A percentile compares a stretch with the other conserved stretches of the same genome.
Conservation (phyloP, 129 eudicot genomes). For the Artemisia annua region DNA sequence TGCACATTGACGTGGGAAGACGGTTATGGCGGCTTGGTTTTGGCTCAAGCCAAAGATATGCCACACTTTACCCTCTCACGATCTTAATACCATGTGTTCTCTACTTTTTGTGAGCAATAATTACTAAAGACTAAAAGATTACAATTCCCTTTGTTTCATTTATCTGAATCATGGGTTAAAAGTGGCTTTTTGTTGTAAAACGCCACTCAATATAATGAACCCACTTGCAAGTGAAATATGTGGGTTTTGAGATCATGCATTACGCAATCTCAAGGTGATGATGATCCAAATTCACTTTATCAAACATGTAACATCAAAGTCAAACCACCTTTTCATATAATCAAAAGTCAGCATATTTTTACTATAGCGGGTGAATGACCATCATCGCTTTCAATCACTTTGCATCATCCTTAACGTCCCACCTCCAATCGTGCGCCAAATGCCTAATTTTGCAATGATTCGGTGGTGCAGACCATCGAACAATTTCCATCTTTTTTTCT, state of each 20-base stretch:
- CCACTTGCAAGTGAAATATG: constrained; percentile 24
- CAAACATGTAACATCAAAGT: background rate
- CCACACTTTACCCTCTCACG: too few relatives aligned
- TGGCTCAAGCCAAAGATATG: too few relatives aligned
- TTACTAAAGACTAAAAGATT: background rate
- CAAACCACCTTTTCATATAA: constrained; percentile 11
- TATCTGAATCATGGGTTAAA: constrained; percentile 9
- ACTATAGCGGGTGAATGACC: background rate
- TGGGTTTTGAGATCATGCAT: constrained; percentile 43
- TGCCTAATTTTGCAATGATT: too few relatives aligned
- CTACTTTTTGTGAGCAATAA: too few relatives aligned
- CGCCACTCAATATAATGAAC: background rate
- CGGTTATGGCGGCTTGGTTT: too few relatives aligned
- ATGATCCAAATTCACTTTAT: constrained; percentile 22
- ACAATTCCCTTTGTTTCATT: background rate
- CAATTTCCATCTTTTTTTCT: too few relatives aligned
- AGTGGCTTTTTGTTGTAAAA: constrained; percentile 12
- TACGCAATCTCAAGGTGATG: constrained; percentile 35
- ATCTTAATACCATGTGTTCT: too few relatives aligned
- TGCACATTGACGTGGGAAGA: too few relatives aligned
- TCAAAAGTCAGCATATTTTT: constrained; percentile 33
- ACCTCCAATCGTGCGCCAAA: too few relatives aligned
- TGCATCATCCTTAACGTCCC: too few relatives aligned
- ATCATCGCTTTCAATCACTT: too few relatives aligned
- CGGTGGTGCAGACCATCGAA: too few relatives aligned